Percentiles rank a stretch among this genome's conserved stretches.
Conservation (phyloP, 768 basidiomycete genomes). For the Serendipita sp. region DNA sequence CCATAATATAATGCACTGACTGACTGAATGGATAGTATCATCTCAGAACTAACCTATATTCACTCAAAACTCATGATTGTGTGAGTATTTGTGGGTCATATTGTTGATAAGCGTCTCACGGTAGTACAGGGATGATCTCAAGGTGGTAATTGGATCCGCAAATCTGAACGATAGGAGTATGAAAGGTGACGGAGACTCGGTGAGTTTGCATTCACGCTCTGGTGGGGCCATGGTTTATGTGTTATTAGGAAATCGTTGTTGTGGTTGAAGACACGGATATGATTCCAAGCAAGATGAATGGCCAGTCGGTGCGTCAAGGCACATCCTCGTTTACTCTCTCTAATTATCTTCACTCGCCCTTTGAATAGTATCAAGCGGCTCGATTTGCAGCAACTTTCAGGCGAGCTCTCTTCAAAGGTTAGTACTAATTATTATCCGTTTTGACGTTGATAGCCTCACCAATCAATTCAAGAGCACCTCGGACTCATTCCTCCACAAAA, state of each 20-base stretch:
- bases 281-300: slow-evolving; percentile 64
- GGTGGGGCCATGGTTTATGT: background rate
- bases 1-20: background rate
- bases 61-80: slow-evolving; percentile 90
- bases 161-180: slow-evolving; percentile 84
- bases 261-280: slow-evolving; percentile 80
- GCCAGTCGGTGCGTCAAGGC: slow-evolving; percentile 27
- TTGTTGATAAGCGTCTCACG: slow-evolving; percentile 45
- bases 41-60: slow-evolving; percentile 65
- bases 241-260: slow-evolving; percentile 60
- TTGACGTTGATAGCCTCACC: slow-evolving; percentile 3
- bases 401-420: slow-evolving; percentile 68
- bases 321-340: background rate
- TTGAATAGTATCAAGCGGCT: slow-evolving; percentile 37
- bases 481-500: slow-evolving; percentile 69
- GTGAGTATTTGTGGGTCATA: slow-evolving; percentile 24
- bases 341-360: background rate
- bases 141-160: slow-evolving; percentile 58
- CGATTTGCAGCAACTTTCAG: slow-evolving; percentile 76
- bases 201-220: background rate
- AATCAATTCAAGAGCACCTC: slow-evolving; percentile 47
- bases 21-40: slow-evolving; percentile 32
- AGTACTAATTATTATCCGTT: background rate
- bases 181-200: slow-evolving; percentile 21
- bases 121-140: slow-evolving; percentile 28